Conservation (phyloP, 768 basidiomycete species). For the Stropharia rugosoannulata region DNA sequence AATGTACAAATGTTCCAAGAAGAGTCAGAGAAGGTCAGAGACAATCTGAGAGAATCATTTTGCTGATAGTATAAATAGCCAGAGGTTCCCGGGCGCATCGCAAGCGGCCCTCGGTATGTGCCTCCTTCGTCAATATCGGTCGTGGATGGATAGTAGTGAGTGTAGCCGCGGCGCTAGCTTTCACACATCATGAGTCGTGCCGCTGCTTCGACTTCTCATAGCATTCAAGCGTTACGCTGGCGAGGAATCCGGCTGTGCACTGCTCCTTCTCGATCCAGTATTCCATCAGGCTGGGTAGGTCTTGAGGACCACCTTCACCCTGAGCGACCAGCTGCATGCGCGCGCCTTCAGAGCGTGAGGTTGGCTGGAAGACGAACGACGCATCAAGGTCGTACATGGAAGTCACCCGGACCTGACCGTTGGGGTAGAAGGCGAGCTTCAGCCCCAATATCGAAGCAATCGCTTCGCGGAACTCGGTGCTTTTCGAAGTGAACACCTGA, state of each 20-base stretch:
- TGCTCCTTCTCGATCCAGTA: slow-evolving; percentile 88
- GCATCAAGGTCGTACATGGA: slow-evolving; percentile 87
- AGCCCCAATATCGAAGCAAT: slow-evolving; percentile 88
- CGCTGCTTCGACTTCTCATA: slow-evolving; percentile 70
- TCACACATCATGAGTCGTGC: neutral
- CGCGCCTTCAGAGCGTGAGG: slow-evolving; percentile 32
- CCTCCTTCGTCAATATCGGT: neutral
- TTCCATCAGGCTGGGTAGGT: slow-evolving; percentile 70
- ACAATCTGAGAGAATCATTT: neutral
- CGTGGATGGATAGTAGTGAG: neutral
- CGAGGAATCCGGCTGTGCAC: slow-evolving; percentile 88
- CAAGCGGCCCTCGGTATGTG: neutral
- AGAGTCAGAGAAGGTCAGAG: neutral
- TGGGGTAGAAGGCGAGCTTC: slow-evolving; percentile 89
- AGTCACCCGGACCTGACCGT: slow-evolving; percentile 87
- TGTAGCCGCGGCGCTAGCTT: neutral
- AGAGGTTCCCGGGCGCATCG: neutral
- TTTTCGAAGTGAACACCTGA: slow-evolving; percentile 82
- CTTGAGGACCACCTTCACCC: slow-evolving; percentile 74
- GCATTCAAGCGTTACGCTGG: slow-evolving; percentile 85
- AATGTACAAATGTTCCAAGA: slow-evolving; percentile 2
- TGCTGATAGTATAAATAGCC: slow-evolving; percentile 5
- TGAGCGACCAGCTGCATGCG: slow-evolving; percentile 75
- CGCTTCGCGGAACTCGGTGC: slow-evolving; percentile 88
- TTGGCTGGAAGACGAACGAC: slow-evolving; percentile 83